These are phyloP conservation scores for Jimgerdemannia flammicorona DNA, from an alignment of 192 early-diverging fungal genomes.

Conservation along the genomic window DNA sequence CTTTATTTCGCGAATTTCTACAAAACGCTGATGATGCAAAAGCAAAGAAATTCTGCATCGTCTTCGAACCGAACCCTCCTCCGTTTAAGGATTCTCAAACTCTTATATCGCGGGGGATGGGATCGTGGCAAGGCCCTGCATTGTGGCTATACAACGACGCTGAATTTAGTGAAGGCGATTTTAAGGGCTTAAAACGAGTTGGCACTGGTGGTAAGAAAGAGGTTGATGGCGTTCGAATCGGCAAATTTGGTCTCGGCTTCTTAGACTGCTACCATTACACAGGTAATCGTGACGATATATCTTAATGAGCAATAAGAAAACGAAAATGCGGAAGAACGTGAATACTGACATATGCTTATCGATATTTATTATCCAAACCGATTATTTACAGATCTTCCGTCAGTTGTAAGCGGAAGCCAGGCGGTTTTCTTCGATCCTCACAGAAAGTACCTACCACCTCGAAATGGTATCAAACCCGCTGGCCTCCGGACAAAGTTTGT, in stretches of 20 bases:
- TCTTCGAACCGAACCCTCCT: too few relatives aligned
- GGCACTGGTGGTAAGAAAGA: constrained; percentile 21
- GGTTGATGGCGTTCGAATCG: constrained; percentile 15
- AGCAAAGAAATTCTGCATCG: too few relatives aligned
- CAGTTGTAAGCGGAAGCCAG: constrained; percentile 20
- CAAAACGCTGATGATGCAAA: too few relatives aligned
- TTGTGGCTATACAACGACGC: constrained; percentile 26
- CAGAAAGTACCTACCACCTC: constrained; percentile 4
- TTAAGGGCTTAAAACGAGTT: constrained; percentile 12
- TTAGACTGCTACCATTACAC: constrained; percentile 28
- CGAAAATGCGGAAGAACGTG: not conserved
- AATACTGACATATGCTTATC: constrained; percentile 5
- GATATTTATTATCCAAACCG: constrained; percentile 17
- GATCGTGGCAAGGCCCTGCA: constrained; percentile 27
- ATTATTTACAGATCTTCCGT: constrained; percentile 22
- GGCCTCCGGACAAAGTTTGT: not conserved
- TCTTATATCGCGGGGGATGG: constrained; percentile 17
- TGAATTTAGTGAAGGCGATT: constrained; percentile 17
- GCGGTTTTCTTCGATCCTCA: constrained; percentile 29
- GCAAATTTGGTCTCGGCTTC: constrained; percentile 29
- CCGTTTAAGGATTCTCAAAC: not conserved
- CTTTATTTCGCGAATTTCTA: too few relatives aligned
- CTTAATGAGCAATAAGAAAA: too few relatives aligned
- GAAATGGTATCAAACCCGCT: not conserved
- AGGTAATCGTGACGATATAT: not conserved